Conservation (phyloP, 1,284 basidiomycete genomes). For the Xerocomus nothofagi region DNA sequence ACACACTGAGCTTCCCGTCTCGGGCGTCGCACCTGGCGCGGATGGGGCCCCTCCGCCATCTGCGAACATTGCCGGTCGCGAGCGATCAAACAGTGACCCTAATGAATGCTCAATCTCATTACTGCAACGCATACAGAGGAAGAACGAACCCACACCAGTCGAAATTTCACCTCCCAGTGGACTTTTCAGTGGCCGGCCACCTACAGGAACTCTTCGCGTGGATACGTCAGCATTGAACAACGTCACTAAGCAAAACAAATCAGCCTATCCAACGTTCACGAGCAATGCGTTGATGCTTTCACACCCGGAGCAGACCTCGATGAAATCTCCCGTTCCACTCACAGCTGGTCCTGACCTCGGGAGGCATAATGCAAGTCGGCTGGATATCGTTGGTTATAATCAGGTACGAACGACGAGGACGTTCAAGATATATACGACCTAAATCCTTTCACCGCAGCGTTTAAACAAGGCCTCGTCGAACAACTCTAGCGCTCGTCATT, state of each 20-base stretch:
- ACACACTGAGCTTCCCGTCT: constrained; percentile 76
- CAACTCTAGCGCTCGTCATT: constrained; percentile 62
- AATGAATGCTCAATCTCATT: constrained; percentile 69
- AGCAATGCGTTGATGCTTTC: constrained; percentile 70
- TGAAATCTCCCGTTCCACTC: constrained; percentile 72
- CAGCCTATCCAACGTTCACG: constrained; percentile 74
- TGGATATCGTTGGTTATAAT: constrained; percentile 69
- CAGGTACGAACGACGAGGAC: constrained; percentile 48
- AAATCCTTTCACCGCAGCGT: constrained; percentile 38
- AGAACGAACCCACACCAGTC: constrained; percentile 52
- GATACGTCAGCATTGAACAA: constrained; percentile 68
- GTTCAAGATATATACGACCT: constrained; percentile 9
- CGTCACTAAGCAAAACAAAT: constrained; percentile 75
- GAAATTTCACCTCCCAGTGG: constrained; percentile 44
- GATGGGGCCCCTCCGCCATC: constrained; percentile 51
- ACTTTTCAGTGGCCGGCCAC: constrained; percentile 59
- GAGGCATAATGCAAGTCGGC: constrained; percentile 62
- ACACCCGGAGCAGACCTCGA: constrained; percentile 55
- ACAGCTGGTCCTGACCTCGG: constrained; percentile 82
- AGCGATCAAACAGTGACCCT: constrained; percentile 77
- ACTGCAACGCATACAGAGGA: constrained; percentile 71
- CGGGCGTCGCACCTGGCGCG: constrained; percentile 51
- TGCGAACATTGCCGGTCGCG: constrained; percentile 53
- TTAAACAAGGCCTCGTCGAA: constrained; percentile 51
- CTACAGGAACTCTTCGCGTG: constrained; percentile 64